Percentiles rank a stretch among this genome's conserved stretches.
These are phyloP conservation scores for Xylaria sp. DNA, from an alignment of 2,329 filamentous ascomycete species.

Conservation along the genomic window DNA sequence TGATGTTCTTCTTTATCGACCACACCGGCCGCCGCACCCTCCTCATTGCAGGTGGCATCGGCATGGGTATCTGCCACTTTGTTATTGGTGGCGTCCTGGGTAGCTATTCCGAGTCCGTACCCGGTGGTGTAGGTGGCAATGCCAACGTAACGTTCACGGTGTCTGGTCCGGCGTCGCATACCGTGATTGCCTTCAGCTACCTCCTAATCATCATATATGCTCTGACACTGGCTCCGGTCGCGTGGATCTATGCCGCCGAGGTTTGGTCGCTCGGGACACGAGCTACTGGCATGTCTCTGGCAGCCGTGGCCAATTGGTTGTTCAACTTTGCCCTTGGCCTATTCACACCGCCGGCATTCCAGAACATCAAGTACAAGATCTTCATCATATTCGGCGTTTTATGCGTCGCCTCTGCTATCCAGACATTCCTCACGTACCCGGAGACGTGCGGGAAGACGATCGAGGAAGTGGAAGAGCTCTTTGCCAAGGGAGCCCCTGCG, in stretches of 20 bases:
- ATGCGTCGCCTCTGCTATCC: conserved; percentile 50
- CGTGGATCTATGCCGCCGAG: conserved; percentile 74
- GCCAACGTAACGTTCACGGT: conserved; percentile 66
- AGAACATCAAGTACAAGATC: conserved; percentile 66
- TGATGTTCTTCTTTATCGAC: conserved; percentile 65
- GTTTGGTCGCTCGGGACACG: conserved; percentile 71
- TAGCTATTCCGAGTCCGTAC: conserved; percentile 56
- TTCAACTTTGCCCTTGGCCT: conserved; percentile 71
- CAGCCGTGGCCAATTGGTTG: conserved; percentile 64
- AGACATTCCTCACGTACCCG: conserved; percentile 53
- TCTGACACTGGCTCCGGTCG: conserved; percentile 71
- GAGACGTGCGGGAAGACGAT: conserved; percentile 55
- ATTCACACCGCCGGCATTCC: conserved; percentile 68
- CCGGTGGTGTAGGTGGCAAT: conserved; percentile 59
- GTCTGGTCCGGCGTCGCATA: conserved; percentile 64
- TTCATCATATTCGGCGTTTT: conserved; percentile 56
- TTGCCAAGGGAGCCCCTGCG: conserved; percentile 50
- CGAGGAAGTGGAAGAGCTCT: conserved; percentile 54
- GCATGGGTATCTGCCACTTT: conserved; percentile 72
- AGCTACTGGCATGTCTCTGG: conserved; percentile 68
- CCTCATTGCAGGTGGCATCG: conserved; percentile 71
- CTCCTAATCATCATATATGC: conserved; percentile 72
- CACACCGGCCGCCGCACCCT: conserved; percentile 70
- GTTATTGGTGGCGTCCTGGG: conserved; percentile 65
- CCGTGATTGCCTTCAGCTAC: conserved; percentile 74